A percentile compares a stretch with the other conserved stretches of the same genome.
phyloP scores from a whole-genome alignment of 192 early-diverging fungal genomes.

The Umbelopsis isabellina region DNA sequence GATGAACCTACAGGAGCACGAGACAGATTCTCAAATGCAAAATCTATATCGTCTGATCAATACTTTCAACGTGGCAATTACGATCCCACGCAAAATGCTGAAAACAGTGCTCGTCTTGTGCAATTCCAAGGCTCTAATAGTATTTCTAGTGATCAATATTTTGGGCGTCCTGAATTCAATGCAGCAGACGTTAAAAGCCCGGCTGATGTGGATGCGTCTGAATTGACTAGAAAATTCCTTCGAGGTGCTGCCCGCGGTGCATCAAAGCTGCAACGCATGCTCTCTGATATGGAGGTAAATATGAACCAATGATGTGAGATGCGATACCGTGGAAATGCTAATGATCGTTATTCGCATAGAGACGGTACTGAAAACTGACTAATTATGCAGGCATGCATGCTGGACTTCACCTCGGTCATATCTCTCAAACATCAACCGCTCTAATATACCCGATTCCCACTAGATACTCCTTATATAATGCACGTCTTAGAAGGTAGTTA shows the following conservation, averaged over 20 bases:
- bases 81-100: slow-evolving; percentile 57
- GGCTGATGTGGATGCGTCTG: not conserved
- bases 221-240: slow-evolving; percentile 7
- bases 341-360: too few species aligned
- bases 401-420: too few species aligned
- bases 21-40: slow-evolving; percentile 68
- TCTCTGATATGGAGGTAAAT: slow-evolving; percentile 14
- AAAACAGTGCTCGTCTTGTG: slow-evolving; percentile 59
- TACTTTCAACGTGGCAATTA: slow-evolving; percentile 82
- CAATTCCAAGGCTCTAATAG: slow-evolving; percentile 74
- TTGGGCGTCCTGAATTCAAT: slow-evolving; percentile 58
- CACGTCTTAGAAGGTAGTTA: not conserved
- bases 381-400: too few species aligned
- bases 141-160: slow-evolving; percentile 91
- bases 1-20: not conserved
- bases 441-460: too few species aligned
- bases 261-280: slow-evolving; percentile 13
- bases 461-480: too few species aligned
- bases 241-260: slow-evolving; percentile 5
- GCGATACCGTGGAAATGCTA: too few species aligned
- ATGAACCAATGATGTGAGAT: not conserved
- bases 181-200: not conserved
- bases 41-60: slow-evolving; percentile 80
- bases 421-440: too few species aligned
- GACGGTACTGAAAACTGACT: too few species aligned